Percentiles rank a stretch among this genome's conserved stretches.
Evolutionary conservation across 345 rosid species (phyloP).

Genomic region (Brassica rapa): DNA sequence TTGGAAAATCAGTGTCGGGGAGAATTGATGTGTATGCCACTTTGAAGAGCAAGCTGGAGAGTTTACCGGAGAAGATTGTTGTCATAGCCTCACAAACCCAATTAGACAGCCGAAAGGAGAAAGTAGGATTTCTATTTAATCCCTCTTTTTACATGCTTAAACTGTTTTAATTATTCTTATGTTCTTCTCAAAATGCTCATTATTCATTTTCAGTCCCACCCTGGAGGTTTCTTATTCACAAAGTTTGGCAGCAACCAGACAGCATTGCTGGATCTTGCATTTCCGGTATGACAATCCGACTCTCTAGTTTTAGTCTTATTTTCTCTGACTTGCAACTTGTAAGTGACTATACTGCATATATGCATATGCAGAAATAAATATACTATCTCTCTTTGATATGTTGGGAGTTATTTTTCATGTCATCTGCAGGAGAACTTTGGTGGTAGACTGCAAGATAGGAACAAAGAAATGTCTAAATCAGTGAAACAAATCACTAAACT

Average conservation of each 20-base stretch:
- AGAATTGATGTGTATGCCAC: constrained; percentile 61
- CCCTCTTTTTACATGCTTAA: not conserved
- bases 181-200: not conserved
- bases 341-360: too few relatives aligned
- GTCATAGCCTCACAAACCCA: constrained; percentile 87
- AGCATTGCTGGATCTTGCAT: constrained; percentile 84
- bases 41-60: constrained; percentile 76
- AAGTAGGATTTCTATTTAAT: constrained; percentile 45
- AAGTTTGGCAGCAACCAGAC: constrained; percentile 91
- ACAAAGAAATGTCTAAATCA: constrained; percentile 79
- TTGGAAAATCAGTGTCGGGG: constrained; percentile 75
- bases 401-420: constrained; percentile 14
- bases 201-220: constrained; percentile 65
- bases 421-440: constrained; percentile 74
- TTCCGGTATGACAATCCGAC: constrained; percentile 58
- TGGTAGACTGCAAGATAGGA: constrained; percentile 78
- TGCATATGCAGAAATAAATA: not conserved
- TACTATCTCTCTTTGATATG: not conserved
- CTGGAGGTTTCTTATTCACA: constrained; percentile 86
- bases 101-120: constrained; percentile 90
- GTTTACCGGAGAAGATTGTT: constrained; percentile 64
- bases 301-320: not conserved
- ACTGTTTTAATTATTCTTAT: not conserved
- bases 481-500: constrained; percentile 84
- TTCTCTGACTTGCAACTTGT: too few relatives aligned